Conservation (phyloP, 768 basidiomycete genomes). For the Mycena chlorophos region DNA sequence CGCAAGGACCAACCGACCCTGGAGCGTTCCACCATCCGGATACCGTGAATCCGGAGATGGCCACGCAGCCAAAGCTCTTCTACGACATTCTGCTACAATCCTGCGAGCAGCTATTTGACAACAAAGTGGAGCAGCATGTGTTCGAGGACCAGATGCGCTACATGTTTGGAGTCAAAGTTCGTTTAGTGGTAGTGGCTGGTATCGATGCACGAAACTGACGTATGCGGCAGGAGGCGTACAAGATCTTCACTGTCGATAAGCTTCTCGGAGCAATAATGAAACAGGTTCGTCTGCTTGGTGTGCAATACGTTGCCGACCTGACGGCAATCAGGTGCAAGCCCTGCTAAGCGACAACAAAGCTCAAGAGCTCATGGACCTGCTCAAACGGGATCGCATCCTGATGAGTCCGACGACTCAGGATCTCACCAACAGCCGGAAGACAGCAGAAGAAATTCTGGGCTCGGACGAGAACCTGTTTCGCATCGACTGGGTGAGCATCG, state of each 20-base stretch:
- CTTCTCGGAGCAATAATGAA: conserved; percentile 86
- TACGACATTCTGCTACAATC: conserved; percentile 84
- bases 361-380: conserved; percentile 68
- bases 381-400: conserved; percentile 68
- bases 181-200: conserved; percentile 3
- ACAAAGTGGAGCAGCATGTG: conserved; percentile 79
- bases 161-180: conserved; percentile 82
- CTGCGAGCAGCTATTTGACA: conserved; percentile 89
- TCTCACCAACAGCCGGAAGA: conserved; percentile 63
- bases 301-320: background rate
- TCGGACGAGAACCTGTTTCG: conserved; percentile 80
- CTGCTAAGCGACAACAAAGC: conserved; percentile 68
- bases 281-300: conserved; percentile 51
- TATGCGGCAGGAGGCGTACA: conserved; percentile 64
- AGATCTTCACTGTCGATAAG: conserved; percentile 93
- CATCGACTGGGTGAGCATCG: conserved; percentile 80
- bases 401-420: conserved; percentile 67
- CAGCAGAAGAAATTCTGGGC: conserved; percentile 68
- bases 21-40: conserved; percentile 32
- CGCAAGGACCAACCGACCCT: conserved; percentile 26
- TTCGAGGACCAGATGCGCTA: conserved; percentile 92
- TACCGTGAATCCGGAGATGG: conserved; percentile 31
- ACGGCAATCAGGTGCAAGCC: conserved; percentile 61
- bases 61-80: conserved; percentile 59
- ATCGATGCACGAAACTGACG: background rate